Evolutionary conservation across 306 rosid genomes (phyloP).

Genomic region (Delonix regia): DNA sequence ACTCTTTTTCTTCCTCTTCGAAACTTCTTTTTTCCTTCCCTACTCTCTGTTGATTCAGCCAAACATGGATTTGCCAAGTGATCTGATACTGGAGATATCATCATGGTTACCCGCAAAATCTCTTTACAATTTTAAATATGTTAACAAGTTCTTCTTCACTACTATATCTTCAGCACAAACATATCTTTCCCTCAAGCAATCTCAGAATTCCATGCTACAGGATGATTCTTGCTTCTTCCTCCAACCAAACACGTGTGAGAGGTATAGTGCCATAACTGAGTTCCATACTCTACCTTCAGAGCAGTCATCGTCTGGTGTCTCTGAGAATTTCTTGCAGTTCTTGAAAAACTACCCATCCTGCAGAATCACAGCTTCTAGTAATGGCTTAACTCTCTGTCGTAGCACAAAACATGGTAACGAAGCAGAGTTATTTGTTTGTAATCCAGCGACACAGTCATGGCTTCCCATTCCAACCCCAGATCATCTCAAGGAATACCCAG

Average conservation of each 20-base stretch:
- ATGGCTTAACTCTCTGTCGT: not conserved
- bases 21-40: too few species aligned
- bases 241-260: not conserved
- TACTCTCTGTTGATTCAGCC: too few species aligned
- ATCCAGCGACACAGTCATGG: conserved; percentile 1
- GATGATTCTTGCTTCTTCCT: conserved; percentile 17
- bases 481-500: not conserved
- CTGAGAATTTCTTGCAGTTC: not conserved
- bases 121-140: not conserved
- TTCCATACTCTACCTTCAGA: not conserved
- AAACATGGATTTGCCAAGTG: not conserved
- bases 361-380: not conserved
- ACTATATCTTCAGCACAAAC: not conserved
- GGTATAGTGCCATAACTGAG: not conserved
- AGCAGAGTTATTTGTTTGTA: not conserved
- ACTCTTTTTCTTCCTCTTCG: too few species aligned
- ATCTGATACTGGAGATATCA: not conserved
- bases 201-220: not conserved
- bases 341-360: not conserved
- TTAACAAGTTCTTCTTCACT: not conserved
- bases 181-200: not conserved
- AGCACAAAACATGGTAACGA: not conserved
- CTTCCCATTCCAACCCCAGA: not conserved
- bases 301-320: not conserved
- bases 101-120: conserved; percentile 18